Evolutionary conservation across 148 eudicot species (phyloP), one percentile per base, ranked within the genome.

Genomic region (Rhododendron vialii): DNA sequence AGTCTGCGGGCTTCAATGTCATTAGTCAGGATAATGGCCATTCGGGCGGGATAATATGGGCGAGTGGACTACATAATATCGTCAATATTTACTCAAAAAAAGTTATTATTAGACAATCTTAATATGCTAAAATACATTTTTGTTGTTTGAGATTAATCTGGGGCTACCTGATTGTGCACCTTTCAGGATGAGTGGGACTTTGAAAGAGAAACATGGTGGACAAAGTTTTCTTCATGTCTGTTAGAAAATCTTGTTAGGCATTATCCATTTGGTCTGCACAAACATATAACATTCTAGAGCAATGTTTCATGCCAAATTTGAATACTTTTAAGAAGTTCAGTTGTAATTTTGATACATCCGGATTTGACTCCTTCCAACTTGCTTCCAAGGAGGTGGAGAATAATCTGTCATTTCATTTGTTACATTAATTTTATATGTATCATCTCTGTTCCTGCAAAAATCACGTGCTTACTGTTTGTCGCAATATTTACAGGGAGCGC

Each of bases 401-500:
- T 81, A 15, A 12, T 57, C 33, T 22, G 38, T 71, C 38, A 33
- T 43, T 43, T 55, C 61, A 48, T n/a, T 65, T 65, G 14, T 26
- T 67, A 67, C 35, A 5, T 59, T 17, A 13, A 10, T n/a, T 78
- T 43, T 45, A 0, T 22, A 45, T 67, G 35, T 30, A 14, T 73
- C 47, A 76, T 24, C 24, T 24, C 1, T 4, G 33, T 47, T 10
- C 11, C 55, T 8, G 4, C 33, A 47, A 22, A 47, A 24, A 9
- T 3, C 7, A 47, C 24, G 5, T 61, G 15, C 75, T 38, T 45
- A 47, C 13, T 77, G 83, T 48, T 59, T 75, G 12, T 77, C 77
- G n/a, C 18, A 6, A 47, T 74, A 63, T 71, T 71, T 73, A 35
- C 90, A 94, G 98, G 86, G 92, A 89, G 83, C 88, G 86, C 30